Evolutionary conservation across 2,329 filamentous ascomycete genomes (phyloP).

Genomic region (Monilinia vaccinii-corymbosi): DNA sequence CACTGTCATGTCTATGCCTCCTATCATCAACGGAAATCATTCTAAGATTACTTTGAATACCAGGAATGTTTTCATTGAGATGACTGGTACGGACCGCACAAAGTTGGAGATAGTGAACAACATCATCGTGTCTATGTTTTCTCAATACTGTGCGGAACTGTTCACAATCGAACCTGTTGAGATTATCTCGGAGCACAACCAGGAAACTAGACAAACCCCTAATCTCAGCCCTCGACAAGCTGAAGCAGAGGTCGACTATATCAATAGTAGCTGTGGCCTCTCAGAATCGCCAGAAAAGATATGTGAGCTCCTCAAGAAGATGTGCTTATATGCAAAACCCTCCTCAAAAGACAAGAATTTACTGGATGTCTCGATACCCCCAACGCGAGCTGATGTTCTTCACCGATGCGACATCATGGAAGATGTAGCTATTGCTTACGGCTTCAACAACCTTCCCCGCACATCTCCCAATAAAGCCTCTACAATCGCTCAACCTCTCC

Average conservation of each 20-base stretch:
- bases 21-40: conserved; percentile 95
- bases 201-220: conserved; percentile 70
- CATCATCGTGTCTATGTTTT: conserved; percentile 97
- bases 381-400: conserved; percentile 86
- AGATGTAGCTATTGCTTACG: conserved; percentile 91
- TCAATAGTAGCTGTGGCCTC: conserved; percentile 87
- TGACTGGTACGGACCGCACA: conserved; percentile 90
- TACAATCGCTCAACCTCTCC: conserved; percentile 76
- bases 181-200: conserved; percentile 87
- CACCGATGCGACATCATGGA: conserved; percentile 99
- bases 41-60: conserved; percentile 92
- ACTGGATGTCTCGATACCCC: conserved; percentile 73
- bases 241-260: conserved; percentile 81
- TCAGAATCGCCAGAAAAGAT: conserved; percentile 64
- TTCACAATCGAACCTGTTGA: conserved; percentile 93
- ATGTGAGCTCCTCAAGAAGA: conserved; percentile 73
- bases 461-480: conserved; percentile 78
- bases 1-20: conserved; percentile 83
- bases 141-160: conserved; percentile 73
- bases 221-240: conserved; percentile 68
- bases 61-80: conserved; percentile 92
- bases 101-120: conserved; percentile 95
- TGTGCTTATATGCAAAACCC: conserved; percentile 77
- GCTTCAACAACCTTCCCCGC: conserved; percentile 91
- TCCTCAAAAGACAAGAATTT: conserved; percentile 60